Base-by-base conservation (phyloP, 306 rosid genomes). In the Vachellia pachyceras region DNA sequence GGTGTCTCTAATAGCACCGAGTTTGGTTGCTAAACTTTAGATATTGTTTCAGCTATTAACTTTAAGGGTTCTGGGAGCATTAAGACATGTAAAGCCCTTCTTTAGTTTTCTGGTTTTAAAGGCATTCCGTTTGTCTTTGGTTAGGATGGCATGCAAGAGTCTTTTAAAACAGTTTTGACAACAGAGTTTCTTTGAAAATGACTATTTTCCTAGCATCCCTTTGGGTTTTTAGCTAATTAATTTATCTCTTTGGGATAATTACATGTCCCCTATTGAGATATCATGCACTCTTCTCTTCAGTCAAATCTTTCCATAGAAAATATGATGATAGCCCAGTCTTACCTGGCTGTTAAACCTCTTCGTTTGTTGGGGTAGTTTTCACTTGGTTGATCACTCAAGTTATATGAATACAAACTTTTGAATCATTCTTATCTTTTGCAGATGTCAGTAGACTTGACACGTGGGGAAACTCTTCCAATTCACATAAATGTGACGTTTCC, bases 391-490 rank as follows among this genome's bases (percentile, higher is more conserved):
- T 61, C 64, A 10, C 46, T 44, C 6, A 79, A 39, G 60, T 13
- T 25, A 23, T 64, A 22, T 54, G 80, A 11, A 39, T 14, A 76
- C 25, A 77, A 46, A 14, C 11, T 41, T 70, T 83, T 41, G 12
- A 40, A 58, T 70, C 60, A 29, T 74, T 44, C 39, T 77, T 33
- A 5, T 71, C 75, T 78, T 73, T 70, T 80, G 83, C 89, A 95
- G 99, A 95, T 95, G 99, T 87, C 98, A 11, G 99, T 93, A 18
- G 99, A 95, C 82, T 87, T 95, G 87, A 95, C 87, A 69, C 97
- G 98, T 1, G 98, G 99, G 78, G 99, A 93, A 82, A 95, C 89
- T 76, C 99, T 95, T 84, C 99, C 99, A 0, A 95, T 95, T 83
- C 98, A 95, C 81, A 89, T 95, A 78, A 95, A 95, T 82, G 85